Evolutionary conservation across 306 rosid species (phyloP).

Genomic region (Dalbergia oliveri): DNA sequence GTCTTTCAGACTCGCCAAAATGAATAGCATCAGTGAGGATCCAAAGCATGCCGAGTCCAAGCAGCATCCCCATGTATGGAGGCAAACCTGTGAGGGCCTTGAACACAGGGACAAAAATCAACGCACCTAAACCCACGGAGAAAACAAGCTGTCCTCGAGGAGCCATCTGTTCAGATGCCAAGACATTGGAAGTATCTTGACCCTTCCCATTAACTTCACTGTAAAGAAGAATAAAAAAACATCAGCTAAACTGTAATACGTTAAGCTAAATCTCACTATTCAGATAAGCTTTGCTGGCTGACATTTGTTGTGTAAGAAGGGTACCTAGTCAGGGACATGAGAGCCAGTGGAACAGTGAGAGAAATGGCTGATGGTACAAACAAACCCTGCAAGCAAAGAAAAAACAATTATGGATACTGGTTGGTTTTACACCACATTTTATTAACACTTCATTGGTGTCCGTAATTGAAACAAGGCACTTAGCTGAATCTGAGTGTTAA

Average conservation of each 20-base stretch:
- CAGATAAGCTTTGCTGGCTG: conserved; percentile 28
- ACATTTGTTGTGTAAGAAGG: conserved; percentile 38
- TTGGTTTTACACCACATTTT: background rate
- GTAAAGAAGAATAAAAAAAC: conserved; percentile 45
- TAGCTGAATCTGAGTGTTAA: conserved; percentile 25
- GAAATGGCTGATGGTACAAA: conserved; percentile 79
- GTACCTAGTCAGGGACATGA: conserved; percentile 88
- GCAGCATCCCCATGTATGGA: conserved; percentile 91
- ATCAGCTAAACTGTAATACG: conserved; percentile 37
- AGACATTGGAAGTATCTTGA: conserved; percentile 58
- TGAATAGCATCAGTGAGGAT: conserved; percentile 97
- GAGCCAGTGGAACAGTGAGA: conserved; percentile 86
- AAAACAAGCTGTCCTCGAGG: conserved; percentile 95
- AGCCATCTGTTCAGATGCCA: conserved; percentile 94
- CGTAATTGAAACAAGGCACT: background rate
- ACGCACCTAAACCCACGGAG: conserved; percentile 86
- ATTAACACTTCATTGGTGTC: background rate
- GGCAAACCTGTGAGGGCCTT: conserved; percentile 94
- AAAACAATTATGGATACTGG: conserved; percentile 33
- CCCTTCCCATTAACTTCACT: conserved; percentile 88
- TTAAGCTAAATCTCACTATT: conserved; percentile 32
- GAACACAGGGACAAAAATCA: conserved; percentile 91
- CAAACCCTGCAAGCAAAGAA: conserved; percentile 63
- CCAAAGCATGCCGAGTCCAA: conserved; percentile 98
- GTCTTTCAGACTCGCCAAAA: conserved; percentile 92